Percentiles rank a stretch among this genome's conserved stretches.
These are phyloP conservation scores for Lentinula lateritia DNA, from an alignment of 768 basidiomycete species.

Conservation along the genomic window DNA sequence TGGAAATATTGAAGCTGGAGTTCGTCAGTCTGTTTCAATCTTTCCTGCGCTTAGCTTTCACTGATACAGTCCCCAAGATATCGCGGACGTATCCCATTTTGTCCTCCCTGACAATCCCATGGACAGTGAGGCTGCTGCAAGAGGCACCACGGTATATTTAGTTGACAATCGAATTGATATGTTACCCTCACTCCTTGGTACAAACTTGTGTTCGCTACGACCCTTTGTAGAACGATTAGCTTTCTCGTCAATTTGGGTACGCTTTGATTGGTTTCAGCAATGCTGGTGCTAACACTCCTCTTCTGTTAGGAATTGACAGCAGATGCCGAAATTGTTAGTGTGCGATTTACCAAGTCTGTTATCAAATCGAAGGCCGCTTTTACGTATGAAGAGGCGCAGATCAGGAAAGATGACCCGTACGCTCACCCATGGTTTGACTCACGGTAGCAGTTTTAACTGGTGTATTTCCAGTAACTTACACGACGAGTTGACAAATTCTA, in stretches of 20 bases:
- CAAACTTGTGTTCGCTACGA: constrained; percentile 90
- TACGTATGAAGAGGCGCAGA: constrained; percentile 95
- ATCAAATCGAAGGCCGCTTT: constrained; percentile 96
- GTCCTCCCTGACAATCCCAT: constrained; percentile 91
- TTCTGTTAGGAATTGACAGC: constrained; percentile 77
- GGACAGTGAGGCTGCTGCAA: constrained; percentile 92
- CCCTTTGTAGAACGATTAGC: constrained; percentile 92
- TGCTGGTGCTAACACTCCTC: constrained; percentile 7
- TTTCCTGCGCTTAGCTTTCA: neutral
- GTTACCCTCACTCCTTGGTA: constrained; percentile 90
- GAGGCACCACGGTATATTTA: constrained; percentile 96
- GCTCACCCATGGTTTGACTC: constrained; percentile 21
- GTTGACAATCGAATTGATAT: constrained; percentile 99
- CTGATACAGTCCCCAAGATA: constrained; percentile 49
- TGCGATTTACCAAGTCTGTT: constrained; percentile 92
- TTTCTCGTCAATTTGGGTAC: constrained; percentile 93
- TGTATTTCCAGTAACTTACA: constrained; percentile 48
- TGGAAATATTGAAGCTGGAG: constrained; percentile 95
- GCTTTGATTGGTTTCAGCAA: neutral
- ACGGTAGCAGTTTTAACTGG: neutral
- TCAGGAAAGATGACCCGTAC: constrained; percentile 87
- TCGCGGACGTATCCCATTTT: constrained; percentile 97
- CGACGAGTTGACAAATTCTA: constrained; percentile 79
- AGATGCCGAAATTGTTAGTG: constrained; percentile 84
- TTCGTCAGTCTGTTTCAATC: constrained; percentile 62